A percentile compares a stretch with the other conserved stretches of the same genome.
phyloP scores from a whole-genome alignment of 768 basidiomycete species.

The Russula brevipes region DNA sequence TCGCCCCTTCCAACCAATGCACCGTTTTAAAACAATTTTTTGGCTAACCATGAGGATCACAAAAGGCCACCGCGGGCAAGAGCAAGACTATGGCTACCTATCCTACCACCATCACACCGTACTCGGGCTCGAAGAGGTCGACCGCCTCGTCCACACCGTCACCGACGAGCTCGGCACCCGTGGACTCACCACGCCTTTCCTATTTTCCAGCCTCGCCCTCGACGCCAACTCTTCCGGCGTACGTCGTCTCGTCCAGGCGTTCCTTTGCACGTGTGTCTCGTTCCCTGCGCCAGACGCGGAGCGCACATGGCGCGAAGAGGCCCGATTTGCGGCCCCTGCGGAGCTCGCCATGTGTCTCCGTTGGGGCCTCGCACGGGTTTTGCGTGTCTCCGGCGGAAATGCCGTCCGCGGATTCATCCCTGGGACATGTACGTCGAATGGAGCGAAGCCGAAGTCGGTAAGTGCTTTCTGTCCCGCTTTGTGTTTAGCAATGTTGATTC shows the following conservation, averaged over 20 bases:
- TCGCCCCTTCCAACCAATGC: slow-evolving; percentile 45
- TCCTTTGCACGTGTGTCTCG: slow-evolving; percentile 50
- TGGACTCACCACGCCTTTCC: too few relatives aligned
- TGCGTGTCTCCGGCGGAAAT: too few relatives aligned
- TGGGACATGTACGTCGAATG: slow-evolving; percentile 84
- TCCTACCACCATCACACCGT: slow-evolving; percentile 68
- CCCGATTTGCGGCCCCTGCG: too few relatives aligned
- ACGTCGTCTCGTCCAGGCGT: slow-evolving; percentile 69
- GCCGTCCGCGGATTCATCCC: slow-evolving; percentile 77
- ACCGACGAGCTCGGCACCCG: slow-evolving; percentile 16
- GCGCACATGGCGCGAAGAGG: too few relatives aligned
- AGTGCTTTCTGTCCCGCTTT: too few relatives aligned
- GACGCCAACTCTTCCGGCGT: slow-evolving; percentile 60
- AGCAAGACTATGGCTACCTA: slow-evolving; percentile 65
- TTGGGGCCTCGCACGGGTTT: too few relatives aligned
- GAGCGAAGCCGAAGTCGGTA: slow-evolving; percentile 39
- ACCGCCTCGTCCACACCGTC: slow-evolving; percentile 64
- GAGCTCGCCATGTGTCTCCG: too few relatives aligned
- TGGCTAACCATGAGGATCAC: slow-evolving; percentile 18
- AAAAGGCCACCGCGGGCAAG: slow-evolving; percentile 22
- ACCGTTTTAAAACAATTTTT: slow-evolving; percentile 10
- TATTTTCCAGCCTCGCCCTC: too few relatives aligned
- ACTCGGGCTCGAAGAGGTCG: slow-evolving; percentile 68
- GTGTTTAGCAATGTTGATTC: too few relatives aligned
- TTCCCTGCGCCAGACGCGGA: too few relatives aligned